Conservation (phyloP, 129 eudicot species). For the Lactuca saligna region DNA sequence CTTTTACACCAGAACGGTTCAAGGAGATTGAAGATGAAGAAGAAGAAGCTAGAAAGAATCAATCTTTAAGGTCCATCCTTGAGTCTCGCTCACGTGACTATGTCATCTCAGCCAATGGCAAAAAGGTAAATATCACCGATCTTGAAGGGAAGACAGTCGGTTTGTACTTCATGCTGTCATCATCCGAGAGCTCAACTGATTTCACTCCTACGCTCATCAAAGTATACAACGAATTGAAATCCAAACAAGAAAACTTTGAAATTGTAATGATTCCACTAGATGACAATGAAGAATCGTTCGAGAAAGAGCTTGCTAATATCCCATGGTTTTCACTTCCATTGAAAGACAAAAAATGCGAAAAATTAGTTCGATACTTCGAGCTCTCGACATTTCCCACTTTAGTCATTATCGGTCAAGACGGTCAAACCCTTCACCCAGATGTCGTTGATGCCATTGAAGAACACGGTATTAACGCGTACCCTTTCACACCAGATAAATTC, state of each 20-base stretch:
- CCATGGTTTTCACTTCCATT: constrained; percentile 80
- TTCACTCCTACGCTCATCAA: constrained; percentile 50
- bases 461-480: constrained; percentile 69
- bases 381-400: constrained; percentile 56
- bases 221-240: constrained; percentile 55
- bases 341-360: constrained; percentile 55
- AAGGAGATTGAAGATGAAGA: constrained; percentile 52
- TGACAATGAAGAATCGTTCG: constrained; percentile 50
- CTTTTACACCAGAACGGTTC: constrained; percentile 55
- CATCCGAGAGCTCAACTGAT: constrained; percentile 24
- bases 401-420: constrained; percentile 74
- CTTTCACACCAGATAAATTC: constrained; percentile 80
- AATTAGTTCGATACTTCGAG: constrained; percentile 65
- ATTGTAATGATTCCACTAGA: constrained; percentile 77
- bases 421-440: constrained; percentile 74
- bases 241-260: constrained; percentile 58
- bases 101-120: constrained; percentile 50
- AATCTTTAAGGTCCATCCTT: constrained; percentile 48
- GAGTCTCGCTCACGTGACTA: constrained; percentile 49
- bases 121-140: constrained; percentile 55
- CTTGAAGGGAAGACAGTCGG: constrained; percentile 82
- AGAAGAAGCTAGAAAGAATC: constrained; percentile 61
- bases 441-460: constrained; percentile 71
- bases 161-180: constrained; percentile 50
- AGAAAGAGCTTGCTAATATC: constrained; percentile 33